phyloP scores from a whole-genome alignment of 2,329 filamentous ascomycete species.

The Talaromyces sp. region DNA sequence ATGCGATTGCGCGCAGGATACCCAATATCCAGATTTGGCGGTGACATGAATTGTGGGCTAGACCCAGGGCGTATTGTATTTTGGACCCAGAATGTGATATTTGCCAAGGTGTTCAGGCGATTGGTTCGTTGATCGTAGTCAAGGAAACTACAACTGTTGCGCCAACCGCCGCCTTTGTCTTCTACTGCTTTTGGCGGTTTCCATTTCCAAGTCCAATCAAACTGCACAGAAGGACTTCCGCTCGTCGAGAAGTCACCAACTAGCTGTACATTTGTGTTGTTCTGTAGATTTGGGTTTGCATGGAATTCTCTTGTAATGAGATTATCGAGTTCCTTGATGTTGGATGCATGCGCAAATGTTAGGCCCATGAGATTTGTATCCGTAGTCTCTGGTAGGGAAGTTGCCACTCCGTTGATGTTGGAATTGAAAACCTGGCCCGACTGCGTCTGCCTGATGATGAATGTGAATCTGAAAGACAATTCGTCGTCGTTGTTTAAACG shows the following conservation, averaged over 20 bases:
- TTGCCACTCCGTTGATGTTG: slow-evolving; percentile 49
- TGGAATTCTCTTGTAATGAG: slow-evolving; percentile 94
- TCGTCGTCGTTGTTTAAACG: slow-evolving; percentile 90
- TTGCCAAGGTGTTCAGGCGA: slow-evolving; percentile 79
- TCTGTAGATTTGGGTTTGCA: slow-evolving; percentile 94
- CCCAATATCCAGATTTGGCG: slow-evolving; percentile 68
- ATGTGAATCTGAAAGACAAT: slow-evolving; percentile 87
- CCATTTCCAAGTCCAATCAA: slow-evolving; percentile 98
- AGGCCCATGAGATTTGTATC: slow-evolving; percentile 84
- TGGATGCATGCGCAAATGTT: slow-evolving; percentile 89
- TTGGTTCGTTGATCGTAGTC: slow-evolving; percentile 96
- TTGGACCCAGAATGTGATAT: slow-evolving; percentile 93
- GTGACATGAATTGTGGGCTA: slow-evolving; percentile 59
- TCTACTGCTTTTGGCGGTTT: slow-evolving; percentile 78
- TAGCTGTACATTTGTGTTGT: slow-evolving; percentile 90
- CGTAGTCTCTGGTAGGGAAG: slow-evolving; percentile 47
- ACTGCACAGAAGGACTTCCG: slow-evolving; percentile 78
- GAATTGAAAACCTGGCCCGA: slow-evolving; percentile 50
- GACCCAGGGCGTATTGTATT: slow-evolving; percentile 51
- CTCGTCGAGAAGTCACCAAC: slow-evolving; percentile 87
- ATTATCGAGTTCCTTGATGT: slow-evolving; percentile 82
- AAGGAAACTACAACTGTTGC: slow-evolving; percentile 93
- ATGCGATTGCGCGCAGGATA: slow-evolving; percentile 70
- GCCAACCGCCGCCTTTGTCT: slow-evolving; percentile 87
- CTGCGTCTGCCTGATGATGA: slow-evolving; percentile 64